Evolutionary conservation across 2,329 filamentous ascomycete species (phyloP).

Genomic region (Alternaria hordeiaustralica): DNA sequence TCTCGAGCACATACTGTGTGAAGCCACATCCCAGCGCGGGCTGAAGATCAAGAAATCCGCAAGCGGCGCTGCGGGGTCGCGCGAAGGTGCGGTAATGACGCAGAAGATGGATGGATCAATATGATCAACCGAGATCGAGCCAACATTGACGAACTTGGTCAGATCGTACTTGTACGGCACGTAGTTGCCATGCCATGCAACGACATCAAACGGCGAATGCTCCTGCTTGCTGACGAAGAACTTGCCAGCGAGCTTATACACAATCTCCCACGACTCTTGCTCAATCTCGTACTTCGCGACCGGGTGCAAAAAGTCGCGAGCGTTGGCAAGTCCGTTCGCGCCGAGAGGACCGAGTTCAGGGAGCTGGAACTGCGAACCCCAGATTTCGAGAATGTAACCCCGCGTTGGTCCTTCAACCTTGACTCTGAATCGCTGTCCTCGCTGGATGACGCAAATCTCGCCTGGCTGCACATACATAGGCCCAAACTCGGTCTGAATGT

Average conservation of each 20-base stretch:
- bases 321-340: slow-evolving; percentile 50
- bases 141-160: slow-evolving; percentile 76
- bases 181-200: slow-evolving; percentile 82
- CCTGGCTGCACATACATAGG: slow-evolving; percentile 76
- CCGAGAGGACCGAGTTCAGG: slow-evolving; percentile 50
- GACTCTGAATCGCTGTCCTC: slow-evolving; percentile 76
- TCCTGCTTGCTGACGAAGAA: slow-evolving; percentile 70
- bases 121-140: slow-evolving; percentile 76
- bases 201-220: slow-evolving; percentile 79
- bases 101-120: slow-evolving; percentile 81
- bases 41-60: slow-evolving; percentile 71
- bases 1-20: slow-evolving; percentile 51
- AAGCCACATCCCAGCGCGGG: slow-evolving; percentile 67
- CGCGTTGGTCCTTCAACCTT: slow-evolving; percentile 67
- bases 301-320: slow-evolving; percentile 73
- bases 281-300: slow-evolving; percentile 68
- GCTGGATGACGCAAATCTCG: slow-evolving; percentile 78
- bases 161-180: slow-evolving; percentile 81
- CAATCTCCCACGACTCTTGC: slow-evolving; percentile 51
- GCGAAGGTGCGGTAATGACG: slow-evolving; percentile 65
- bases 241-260: slow-evolving; percentile 65
- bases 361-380: slow-evolving; percentile 49
- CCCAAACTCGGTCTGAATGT: slow-evolving; percentile 80
- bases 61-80: slow-evolving; percentile 66
- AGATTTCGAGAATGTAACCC: slow-evolving; percentile 70